A percentile compares a stretch with the other conserved stretches of the same genome.
phyloP scores from a whole-genome alignment of 2,329 filamentous ascomycete genomes.

The Pestalotiopsis sp. region DNA sequence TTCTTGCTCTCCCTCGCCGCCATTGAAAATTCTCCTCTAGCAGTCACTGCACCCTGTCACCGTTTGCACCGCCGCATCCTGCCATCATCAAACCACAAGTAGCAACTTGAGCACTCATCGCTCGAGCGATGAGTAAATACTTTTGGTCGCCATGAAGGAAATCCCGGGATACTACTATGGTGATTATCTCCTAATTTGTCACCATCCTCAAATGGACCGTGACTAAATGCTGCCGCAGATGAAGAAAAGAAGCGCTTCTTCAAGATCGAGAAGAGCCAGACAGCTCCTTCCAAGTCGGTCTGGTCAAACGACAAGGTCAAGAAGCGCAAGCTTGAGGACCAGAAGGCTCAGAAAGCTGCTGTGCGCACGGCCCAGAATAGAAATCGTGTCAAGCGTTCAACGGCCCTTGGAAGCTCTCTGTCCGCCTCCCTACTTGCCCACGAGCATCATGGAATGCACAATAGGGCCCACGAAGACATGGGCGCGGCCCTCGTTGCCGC shows the following conservation, averaged over 20 bases:
- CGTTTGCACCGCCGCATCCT: no score
- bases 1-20: no score
- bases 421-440: slow-evolving; percentile 33
- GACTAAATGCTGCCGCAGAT: slow-evolving; percentile 36
- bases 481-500: slow-evolving; percentile 37
- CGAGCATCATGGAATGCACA: slow-evolving; percentile 29
- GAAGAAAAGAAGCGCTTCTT: slow-evolving; percentile 65
- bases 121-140: no score
- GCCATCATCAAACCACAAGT: no score
- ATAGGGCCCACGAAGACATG: slow-evolving; percentile 27
- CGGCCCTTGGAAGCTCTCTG: slow-evolving; percentile 27
- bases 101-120: no score
- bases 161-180: slow-evolving; percentile 59
- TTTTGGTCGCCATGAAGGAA: slow-evolving; percentile 19
- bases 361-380: slow-evolving; percentile 31
- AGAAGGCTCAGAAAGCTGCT: slow-evolving; percentile 29
- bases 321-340: slow-evolving; percentile 49
- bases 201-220: neutral
- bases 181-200: slow-evolving; percentile 23
- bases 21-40: no score
- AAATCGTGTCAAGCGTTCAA: slow-evolving; percentile 39
- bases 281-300: slow-evolving; percentile 47
- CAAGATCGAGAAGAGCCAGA: slow-evolving; percentile 60
- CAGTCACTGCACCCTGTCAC: no score
- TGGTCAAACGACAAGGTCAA: slow-evolving; percentile 63